Conservation (phyloP, 1,139 yeast species). For the Candida neerlandica region DNA sequence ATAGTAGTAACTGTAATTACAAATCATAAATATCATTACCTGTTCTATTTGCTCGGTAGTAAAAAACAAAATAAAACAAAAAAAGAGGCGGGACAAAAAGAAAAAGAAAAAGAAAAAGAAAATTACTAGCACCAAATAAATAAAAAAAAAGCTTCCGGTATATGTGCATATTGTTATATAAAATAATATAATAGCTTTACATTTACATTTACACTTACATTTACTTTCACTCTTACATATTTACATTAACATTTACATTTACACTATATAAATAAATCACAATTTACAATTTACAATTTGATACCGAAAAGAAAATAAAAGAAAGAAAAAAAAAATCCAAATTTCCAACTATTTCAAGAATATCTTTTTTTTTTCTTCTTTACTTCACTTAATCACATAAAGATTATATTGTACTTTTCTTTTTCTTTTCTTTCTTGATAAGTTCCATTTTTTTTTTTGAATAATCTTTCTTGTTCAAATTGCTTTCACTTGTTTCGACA, state of each 20-base stretch:
- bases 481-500: neutral
- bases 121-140: neutral
- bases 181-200: neutral
- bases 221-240: neutral
- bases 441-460: no score
- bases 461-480: neutral
- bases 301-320: neutral
- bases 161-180: neutral
- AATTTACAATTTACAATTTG: neutral
- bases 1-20: neutral
- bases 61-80: neutral
- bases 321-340: neutral
- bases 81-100: constrained; percentile 1
- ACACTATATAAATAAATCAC: neutral
- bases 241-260: neutral
- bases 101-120: neutral
- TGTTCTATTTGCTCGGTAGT: neutral
- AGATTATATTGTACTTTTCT: neutral
- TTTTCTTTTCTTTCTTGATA: neutral
- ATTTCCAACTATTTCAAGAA: constrained; percentile 1
- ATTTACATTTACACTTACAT: neutral
- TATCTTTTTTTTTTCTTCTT: neutral
- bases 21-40: neutral
- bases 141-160: neutral
- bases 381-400: neutral